Base-by-base conservation (phyloP, 352 stramenopile species). In the Aphanomyces cochlioides region DNA sequence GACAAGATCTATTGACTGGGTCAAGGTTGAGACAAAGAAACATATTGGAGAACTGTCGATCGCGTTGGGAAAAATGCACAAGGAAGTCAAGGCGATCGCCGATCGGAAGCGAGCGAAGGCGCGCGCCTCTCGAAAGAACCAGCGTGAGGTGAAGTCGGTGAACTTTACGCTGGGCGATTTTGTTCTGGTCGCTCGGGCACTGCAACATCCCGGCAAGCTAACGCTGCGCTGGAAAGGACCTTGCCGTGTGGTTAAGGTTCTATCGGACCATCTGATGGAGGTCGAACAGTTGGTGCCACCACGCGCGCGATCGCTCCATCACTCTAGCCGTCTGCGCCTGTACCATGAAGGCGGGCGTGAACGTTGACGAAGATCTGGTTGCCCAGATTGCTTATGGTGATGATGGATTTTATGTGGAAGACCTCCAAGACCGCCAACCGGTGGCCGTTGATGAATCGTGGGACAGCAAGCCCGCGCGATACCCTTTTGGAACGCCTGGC, bases 201-300 rank as follows among this genome's bases (percentile, higher is more conserved):
- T 28, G 28, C 45, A 53, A 2, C 45, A 53, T 53, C 45, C n/a
- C 1, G 45, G 45, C n/a, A 53, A 53, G 2, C n/a, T 53, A 2
- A n/a, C 45, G 13, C n/a, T 53, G 45, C 45, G 45, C n/a, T 53
- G 45, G 45, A 2, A 53, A 53, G 45, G 45, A 53, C 45, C 45
- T n/a, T 53, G 45, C 45, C 2, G 45, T 53, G 45, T 53, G 13
- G 45, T 53, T 2, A 53, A 53, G 45, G 45, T 19, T 15, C 13
- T 53, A 15, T 66, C 58, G 47, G 61, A 68, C 57, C 57, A 66
- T 38, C 47, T 68, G 21, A 58, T 68, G 61, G 56, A 68, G 4
- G 57, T 68, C n/a, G n/a, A 68, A 68, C 45, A 68, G 57, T 36
- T 68, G 61, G 61, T 68, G 61, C 45, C 47, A 59, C 61, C 61